Evolutionary conservation across 1,284 basidiomycete genomes (phyloP).

Genomic region (Erythrobasidium hasegawianum): DNA sequence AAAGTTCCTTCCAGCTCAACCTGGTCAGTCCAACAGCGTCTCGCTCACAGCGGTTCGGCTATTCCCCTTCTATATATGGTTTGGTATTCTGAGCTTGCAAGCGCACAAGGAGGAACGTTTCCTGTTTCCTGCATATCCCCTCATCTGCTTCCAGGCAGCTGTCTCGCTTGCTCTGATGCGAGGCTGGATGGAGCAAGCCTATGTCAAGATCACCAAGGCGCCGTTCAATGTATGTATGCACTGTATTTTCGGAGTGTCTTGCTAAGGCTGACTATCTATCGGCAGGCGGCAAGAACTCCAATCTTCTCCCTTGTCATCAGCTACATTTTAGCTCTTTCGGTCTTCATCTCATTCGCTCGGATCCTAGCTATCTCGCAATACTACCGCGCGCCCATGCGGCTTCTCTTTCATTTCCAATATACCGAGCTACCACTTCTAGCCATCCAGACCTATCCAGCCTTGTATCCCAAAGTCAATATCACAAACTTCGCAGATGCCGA

Average conservation of each 20-base stretch:
- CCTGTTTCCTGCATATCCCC: slow-evolving; percentile 89
- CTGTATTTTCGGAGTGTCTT: background rate
- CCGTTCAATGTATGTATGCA: slow-evolving; percentile 65
- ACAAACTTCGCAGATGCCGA: slow-evolving; percentile 51
- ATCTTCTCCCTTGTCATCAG: slow-evolving; percentile 75
- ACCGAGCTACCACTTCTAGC: slow-evolving; percentile 71
- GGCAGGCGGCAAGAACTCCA: slow-evolving; percentile 67
- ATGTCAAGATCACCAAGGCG: slow-evolving; percentile 69
- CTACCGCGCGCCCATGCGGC: slow-evolving; percentile 82
- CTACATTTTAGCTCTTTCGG: slow-evolving; percentile 62
- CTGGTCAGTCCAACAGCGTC: slow-evolving; percentile 41
- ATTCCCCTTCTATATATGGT: slow-evolving; percentile 84
- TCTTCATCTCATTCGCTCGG: slow-evolving; percentile 70
- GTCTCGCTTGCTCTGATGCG: slow-evolving; percentile 74
- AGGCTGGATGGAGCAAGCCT: slow-evolving; percentile 78
- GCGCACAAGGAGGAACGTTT: slow-evolving; percentile 97
- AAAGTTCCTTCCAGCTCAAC: slow-evolving; percentile 60
- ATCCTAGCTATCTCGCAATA: slow-evolving; percentile 77
- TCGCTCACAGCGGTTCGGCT: slow-evolving; percentile 67
- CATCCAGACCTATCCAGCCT: slow-evolving; percentile 59
- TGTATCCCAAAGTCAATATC: slow-evolving; percentile 37
- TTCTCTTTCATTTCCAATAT: slow-evolving; percentile 68
- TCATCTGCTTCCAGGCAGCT: slow-evolving; percentile 91
- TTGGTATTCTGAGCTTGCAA: slow-evolving; percentile 71
- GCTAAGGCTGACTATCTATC: background rate